Base-by-base conservation (phyloP, 805 yeast species). In the Saccharomyces eubayanus region DNA sequence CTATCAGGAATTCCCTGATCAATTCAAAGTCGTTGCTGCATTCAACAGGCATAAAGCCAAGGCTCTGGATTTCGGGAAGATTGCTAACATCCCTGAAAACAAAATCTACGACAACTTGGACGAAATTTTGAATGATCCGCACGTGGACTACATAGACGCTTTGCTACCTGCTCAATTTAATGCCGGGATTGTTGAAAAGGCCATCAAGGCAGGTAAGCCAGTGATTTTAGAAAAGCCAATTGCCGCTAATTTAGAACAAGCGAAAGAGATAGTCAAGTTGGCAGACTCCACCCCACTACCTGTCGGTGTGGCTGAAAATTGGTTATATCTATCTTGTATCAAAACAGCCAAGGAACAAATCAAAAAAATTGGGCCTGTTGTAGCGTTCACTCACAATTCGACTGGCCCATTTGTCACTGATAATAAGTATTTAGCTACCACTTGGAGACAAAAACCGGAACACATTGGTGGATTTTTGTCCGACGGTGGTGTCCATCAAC, bases 401-500 rank as follows among this genome's bases (percentile, higher is more conserved):
- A 85, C 92, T 2, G 94, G 94, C 28, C 80, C 89, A 9, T 87
- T 83, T 75, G 77, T 80, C 59, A 74, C 73, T 30, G 63, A 72
- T 53, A 83, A 79, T 72, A 81, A 84, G 65, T 87, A 86, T 64
- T 66, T 82, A 55, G 68, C 73, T 24, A 91, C 97, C 1, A 53
- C 83, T 14, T 92, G 98, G 98, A 85, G 97, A 77, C 81, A 79
- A 67, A 77, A 84, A 49, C 97, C 98, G 31, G 84, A 89, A 70
- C 97, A 92, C 67, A 80, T 90, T 60, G 98, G 98, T 52, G 97
- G 97, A 0, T 91, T 77, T 71, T 75, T 92, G 62, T 84, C 92
- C 55, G 98, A 92, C 65, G 97, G 97, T 64, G 98, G 97, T 67
- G 98, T 92, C 27, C 98, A 92, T 72, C 97, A 91, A 70, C 74